These are phyloP conservation scores for Arthrobotrys sinensis DNA, from an alignment of 2,329 filamentous ascomycete species.

Conservation along the genomic window DNA sequence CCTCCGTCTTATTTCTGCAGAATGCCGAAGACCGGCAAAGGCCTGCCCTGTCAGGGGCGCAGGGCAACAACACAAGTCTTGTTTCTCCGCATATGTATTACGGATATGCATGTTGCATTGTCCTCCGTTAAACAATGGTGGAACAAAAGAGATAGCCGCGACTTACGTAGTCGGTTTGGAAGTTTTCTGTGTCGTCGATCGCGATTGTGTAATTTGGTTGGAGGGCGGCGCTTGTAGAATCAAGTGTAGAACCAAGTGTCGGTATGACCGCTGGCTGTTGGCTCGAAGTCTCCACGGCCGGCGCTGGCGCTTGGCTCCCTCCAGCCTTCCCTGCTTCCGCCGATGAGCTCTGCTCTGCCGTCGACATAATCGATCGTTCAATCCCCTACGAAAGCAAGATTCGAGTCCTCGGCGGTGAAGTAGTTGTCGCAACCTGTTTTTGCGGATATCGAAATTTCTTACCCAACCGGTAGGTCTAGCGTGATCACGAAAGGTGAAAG, in stretches of 20 bases:
- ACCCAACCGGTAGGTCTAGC: conserved; percentile 26
- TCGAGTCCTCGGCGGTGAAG: conserved; percentile 27
- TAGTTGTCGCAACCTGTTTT: conserved; percentile 39
- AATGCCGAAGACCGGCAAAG: conserved; percentile 19
- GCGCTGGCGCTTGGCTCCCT: conserved; percentile 14
- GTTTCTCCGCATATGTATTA: conserved; percentile 7
- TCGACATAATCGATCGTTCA: conserved; percentile 34
- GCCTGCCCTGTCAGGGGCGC: conserved; percentile 36
- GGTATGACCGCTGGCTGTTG: conserved; percentile 7
- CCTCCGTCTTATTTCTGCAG: background rate
- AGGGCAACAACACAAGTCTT: conserved; percentile 10
- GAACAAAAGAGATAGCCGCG: conserved; percentile 8
- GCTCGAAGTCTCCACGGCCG: conserved; percentile 21
- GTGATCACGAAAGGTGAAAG: conserved; percentile 35
- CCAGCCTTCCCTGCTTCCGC: conserved; percentile 24
- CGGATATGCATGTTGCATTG: conserved; percentile 28
- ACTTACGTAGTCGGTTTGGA: conserved; percentile 41
- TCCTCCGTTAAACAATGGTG: conserved; percentile 26
- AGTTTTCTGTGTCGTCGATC: conserved; percentile 9
- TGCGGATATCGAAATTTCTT: conserved; percentile 30
- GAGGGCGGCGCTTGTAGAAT: background rate
- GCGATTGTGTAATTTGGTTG: conserved; percentile 16
- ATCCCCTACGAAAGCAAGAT: conserved; percentile 1
- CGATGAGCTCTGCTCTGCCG: conserved; percentile 9
- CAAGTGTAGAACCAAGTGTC: background rate